phyloP scores from a whole-genome alignment of 2,329 filamentous ascomycete species.

The Rhinocladiella similis region DNA sequence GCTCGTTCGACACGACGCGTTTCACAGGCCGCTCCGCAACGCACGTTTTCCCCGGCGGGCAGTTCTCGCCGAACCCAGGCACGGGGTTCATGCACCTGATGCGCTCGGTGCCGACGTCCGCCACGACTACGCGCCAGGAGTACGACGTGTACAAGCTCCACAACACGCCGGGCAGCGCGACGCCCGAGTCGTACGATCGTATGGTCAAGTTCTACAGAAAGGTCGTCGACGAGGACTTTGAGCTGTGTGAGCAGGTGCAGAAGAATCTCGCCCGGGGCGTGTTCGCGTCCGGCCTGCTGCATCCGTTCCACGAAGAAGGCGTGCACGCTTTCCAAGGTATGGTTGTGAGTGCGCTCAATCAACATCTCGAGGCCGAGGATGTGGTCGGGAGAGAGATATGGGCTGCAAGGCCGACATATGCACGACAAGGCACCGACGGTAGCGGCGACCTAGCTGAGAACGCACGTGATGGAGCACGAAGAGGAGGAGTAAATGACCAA shows the following conservation, averaged over 20 bases:
- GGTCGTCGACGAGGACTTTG: slow-evolving; percentile 57
- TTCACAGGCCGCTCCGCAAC: slow-evolving; percentile 38
- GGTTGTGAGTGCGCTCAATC: slow-evolving; percentile 50
- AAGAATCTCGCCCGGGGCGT: slow-evolving; percentile 54
- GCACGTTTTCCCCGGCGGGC: slow-evolving; percentile 34
- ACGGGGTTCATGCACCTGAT: slow-evolving; percentile 14
- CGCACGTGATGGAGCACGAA: too few relatives aligned
- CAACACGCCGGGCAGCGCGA: slow-evolving; percentile 52
- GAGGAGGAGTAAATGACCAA: background rate
- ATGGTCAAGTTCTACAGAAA: slow-evolving; percentile 63
- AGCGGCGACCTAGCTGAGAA: too few relatives aligned
- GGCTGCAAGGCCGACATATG: slow-evolving; percentile 41
- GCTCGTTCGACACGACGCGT: slow-evolving; percentile 33
- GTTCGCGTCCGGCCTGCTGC: slow-evolving; percentile 62
- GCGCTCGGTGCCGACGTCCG: slow-evolving; percentile 53
- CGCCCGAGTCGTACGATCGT: slow-evolving; percentile 58
- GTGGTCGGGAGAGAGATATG: slow-evolving; percentile 49
- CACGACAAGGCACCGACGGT: background rate
- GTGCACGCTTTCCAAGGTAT: slow-evolving; percentile 57
- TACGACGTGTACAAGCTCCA: slow-evolving; percentile 66
- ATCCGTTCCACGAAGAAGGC: slow-evolving; percentile 61
- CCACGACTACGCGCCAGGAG: slow-evolving; percentile 55
- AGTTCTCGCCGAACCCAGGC: slow-evolving; percentile 18
- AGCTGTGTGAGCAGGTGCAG: slow-evolving; percentile 58
- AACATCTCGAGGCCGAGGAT: slow-evolving; percentile 51